phyloP scores from a whole-genome alignment of 805 yeast genomes.

The Candida maesae region DNA sequence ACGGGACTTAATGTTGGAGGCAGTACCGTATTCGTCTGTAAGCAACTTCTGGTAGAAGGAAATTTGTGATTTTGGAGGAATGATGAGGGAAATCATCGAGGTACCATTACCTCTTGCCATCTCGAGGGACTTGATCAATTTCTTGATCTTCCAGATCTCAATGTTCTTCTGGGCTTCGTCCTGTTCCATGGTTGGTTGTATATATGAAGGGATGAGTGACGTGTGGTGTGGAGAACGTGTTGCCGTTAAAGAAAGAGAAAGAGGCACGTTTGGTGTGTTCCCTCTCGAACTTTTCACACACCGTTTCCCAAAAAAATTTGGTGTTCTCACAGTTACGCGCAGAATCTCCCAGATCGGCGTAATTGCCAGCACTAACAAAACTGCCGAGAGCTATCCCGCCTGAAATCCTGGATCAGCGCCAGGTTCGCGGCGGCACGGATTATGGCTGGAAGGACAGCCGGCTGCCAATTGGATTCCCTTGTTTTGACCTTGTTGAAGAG shows the following conservation, averaged over 20 bases:
- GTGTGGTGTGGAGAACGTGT: too few relatives aligned
- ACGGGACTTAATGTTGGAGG: conserved; percentile 95
- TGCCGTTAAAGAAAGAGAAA: too few relatives aligned
- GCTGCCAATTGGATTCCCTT: background rate
- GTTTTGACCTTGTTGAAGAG: background rate
- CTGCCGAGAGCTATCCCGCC: too few relatives aligned
- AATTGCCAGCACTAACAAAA: conserved; percentile 9
- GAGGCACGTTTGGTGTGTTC: background rate
- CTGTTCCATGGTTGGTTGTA: conserved; percentile 38
- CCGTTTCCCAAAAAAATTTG: background rate
- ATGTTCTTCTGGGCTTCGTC: conserved; percentile 91
- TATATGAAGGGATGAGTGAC: too few relatives aligned
- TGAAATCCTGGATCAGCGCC: background rate
- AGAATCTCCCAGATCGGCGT: background rate
- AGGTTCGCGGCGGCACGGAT: background rate
- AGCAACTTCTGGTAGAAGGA: conserved; percentile 84
- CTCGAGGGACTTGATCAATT: conserved; percentile 83
- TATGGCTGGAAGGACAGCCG: too few relatives aligned
- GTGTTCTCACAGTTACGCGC: conserved; percentile 11
- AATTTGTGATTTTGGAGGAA: conserved; percentile 94
- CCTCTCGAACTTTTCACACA: background rate
- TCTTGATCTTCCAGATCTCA: conserved; percentile 98
- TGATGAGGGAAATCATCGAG: conserved; percentile 94
- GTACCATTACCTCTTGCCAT: conserved; percentile 98
- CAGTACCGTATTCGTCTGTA: conserved; percentile 98